Conservation (phyloP, 2,329 filamentous ascomycete species). For the Catunica adiposa region DNA sequence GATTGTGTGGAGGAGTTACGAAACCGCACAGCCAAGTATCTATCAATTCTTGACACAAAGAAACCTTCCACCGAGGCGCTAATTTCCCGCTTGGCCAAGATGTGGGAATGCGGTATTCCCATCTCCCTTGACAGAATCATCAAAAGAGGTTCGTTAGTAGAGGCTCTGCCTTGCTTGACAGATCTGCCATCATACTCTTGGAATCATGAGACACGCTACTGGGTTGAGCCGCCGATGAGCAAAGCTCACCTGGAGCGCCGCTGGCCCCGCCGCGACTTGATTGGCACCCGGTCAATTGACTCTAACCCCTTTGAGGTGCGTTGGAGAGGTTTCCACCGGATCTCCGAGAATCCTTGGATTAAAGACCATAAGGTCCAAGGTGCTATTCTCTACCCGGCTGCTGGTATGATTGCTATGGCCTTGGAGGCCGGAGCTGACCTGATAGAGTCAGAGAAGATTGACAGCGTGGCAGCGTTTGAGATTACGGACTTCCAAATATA, state of each 20-base stretch:
- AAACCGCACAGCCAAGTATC: slow-evolving; percentile 12
- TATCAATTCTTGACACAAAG: slow-evolving; percentile 10
- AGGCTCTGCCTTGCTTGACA: slow-evolving; percentile 22
- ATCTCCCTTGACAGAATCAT: slow-evolving; percentile 19
- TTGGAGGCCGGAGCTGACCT: slow-evolving; percentile 30
- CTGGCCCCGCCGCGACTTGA: slow-evolving; percentile 32
- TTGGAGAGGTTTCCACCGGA: slow-evolving; percentile 33
- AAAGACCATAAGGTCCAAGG: slow-evolving; percentile 35
- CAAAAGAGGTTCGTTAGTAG: not conserved
- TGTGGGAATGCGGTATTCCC: slow-evolving; percentile 24
- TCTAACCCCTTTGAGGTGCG: slow-evolving; percentile 29
- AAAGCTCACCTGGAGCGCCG: slow-evolving; percentile 27
- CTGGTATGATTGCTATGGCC: slow-evolving; percentile 34
- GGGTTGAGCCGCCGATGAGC: slow-evolving; percentile 35
- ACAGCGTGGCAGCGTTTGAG: slow-evolving; percentile 23
- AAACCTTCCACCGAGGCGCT: slow-evolving; percentile 17
- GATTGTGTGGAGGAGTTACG: slow-evolving; percentile 21
- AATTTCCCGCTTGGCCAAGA: slow-evolving; percentile 21
- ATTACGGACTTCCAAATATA: slow-evolving; percentile 30
- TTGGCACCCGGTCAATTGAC: slow-evolving; percentile 30
- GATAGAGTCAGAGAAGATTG: slow-evolving; percentile 8
- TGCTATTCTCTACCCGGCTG: slow-evolving; percentile 33
- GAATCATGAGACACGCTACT: slow-evolving; percentile 36
- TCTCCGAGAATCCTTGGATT: slow-evolving; percentile 36
- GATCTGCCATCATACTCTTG: slow-evolving; percentile 37